Conservation (phyloP, 805 yeast species). For the Kazachstania bromeliacearum region DNA sequence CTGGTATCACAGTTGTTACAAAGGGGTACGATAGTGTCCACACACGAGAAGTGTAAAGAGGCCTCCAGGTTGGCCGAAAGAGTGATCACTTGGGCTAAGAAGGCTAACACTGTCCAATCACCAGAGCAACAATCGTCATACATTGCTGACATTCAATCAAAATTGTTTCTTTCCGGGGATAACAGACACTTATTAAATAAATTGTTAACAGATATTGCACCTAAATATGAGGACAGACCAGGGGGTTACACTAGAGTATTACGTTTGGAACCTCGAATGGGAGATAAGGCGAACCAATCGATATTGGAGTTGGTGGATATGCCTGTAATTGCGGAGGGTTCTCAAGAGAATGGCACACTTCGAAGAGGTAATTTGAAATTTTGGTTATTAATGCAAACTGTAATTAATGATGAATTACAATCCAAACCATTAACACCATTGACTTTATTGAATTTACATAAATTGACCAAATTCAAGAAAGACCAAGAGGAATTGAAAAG, state of each 20-base stretch:
- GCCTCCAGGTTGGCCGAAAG: slow-evolving; percentile 56
- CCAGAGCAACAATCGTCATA: neutral
- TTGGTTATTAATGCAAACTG: slow-evolving; percentile 24
- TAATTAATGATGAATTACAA: slow-evolving; percentile 15
- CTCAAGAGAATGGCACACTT: slow-evolving; percentile 9
- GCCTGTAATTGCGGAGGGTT: slow-evolving; percentile 17
- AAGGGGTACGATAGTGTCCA: slow-evolving; percentile 63
- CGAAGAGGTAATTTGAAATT: slow-evolving; percentile 26
- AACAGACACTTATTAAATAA: slow-evolving; percentile 48
- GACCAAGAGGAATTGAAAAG: slow-evolving; percentile 9
- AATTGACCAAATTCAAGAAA: slow-evolving; percentile 12
- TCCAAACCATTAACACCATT: slow-evolving; percentile 1
- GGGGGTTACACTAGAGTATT: slow-evolving; percentile 85
- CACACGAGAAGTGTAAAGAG: slow-evolving; percentile 66
- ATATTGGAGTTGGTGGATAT: slow-evolving; percentile 81
- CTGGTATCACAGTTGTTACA: slow-evolving; percentile 58
- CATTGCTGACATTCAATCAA: slow-evolving; percentile 30
- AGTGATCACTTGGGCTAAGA: slow-evolving; percentile 51
- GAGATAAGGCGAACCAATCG: slow-evolving; percentile 86
- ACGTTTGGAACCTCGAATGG: slow-evolving; percentile 73
- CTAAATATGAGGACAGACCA: slow-evolving; percentile 50
- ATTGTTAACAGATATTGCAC: slow-evolving; percentile 52
- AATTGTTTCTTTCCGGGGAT: slow-evolving; percentile 38
- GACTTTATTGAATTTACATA: slow-evolving; percentile 21
- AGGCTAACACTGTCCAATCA: slow-evolving; percentile 5